These are phyloP conservation scores for Saccharomyces paradoxus DNA, from an alignment of 805 yeast species.

Conservation along the genomic window DNA sequence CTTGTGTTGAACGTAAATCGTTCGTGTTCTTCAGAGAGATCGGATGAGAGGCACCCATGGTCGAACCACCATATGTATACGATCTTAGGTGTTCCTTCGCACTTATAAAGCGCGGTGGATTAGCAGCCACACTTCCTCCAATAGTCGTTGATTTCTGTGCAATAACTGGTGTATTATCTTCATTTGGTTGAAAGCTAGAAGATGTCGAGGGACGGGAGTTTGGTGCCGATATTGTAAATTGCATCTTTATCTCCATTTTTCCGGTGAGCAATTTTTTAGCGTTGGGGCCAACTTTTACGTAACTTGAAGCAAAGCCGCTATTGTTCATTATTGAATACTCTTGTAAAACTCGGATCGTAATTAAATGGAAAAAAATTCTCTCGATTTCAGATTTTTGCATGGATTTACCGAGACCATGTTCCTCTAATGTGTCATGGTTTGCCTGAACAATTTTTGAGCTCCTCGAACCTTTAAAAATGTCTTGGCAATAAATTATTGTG, in stretches of 20 bases:
- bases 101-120: slow-evolving; percentile 5
- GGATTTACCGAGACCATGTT: slow-evolving; percentile 63
- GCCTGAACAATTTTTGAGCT: slow-evolving; percentile 50
- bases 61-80: slow-evolving; percentile 4
- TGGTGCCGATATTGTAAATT: slow-evolving; percentile 33
- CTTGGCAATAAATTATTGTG: slow-evolving; percentile 76
- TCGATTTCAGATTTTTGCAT: slow-evolving; percentile 64
- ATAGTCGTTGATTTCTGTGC: neutral
- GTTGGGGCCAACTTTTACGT: slow-evolving; percentile 53
- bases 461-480: slow-evolving; percentile 69
- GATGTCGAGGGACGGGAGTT: slow-evolving; percentile 13
- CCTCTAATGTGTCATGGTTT: slow-evolving; percentile 52
- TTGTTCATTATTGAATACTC: slow-evolving; percentile 70
- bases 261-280: slow-evolving; percentile 43
- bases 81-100: slow-evolving; percentile 11
- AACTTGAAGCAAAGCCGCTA: slow-evolving; percentile 76
- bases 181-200: neutral
- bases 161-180: neutral
- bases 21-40: slow-evolving; percentile 9
- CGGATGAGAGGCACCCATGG: slow-evolving; percentile 2
- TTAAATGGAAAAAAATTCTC: slow-evolving; percentile 70
- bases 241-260: slow-evolving; percentile 40
- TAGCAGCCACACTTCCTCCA: neutral
- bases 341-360: slow-evolving; percentile 53
- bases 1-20: slow-evolving; percentile 16